Base-by-base conservation (phyloP, 2,329 filamentous ascomycete species). In the Herpotrichia juniperi region DNA sequence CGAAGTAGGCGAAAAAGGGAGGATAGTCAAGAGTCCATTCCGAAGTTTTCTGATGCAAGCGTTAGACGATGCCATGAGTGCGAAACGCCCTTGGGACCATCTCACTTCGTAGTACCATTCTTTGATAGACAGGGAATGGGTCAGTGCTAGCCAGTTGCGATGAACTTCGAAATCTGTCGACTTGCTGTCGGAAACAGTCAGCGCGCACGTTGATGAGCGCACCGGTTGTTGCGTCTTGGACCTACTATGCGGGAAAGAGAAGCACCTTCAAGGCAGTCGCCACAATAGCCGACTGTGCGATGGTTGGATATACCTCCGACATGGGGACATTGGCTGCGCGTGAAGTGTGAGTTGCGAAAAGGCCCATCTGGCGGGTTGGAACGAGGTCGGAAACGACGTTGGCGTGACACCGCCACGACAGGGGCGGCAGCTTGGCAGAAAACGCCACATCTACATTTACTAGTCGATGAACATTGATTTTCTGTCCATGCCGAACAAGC, bases 1-100 rank as follows among this genome's bases (percentile, higher is more conserved):
- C 94, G 77, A 97, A 97, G 72, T 90, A 93, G 62, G 94, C 94
- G 71, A 99, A 99, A 78, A 97, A 97, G 7, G 94, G 94, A 26
- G 94, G 94, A 72, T 99, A 99, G 78, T 99, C 94, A 68, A 99
- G 87, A 0, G 94, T 99, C 94, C 94, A 99, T 91, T 97, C 91
- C 53, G 94, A 99, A 1, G 93, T 96, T 78, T 93, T 89, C 81
- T 87, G 46, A 1, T 24, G 16, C 26, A 17, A 16, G 42, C 24
- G 21, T 51, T 46, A 46, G 35, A 26, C 21, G n/a, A 16, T 25
- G 24, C 19, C 9, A 25, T 9, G 24, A 4, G 19, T 10, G 22
- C n/a, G 4, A 21, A 22, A 25, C 10, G 4, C 5, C 4, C 4
- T 21, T 19, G 10, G 35, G 11, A 14, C 10, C 12, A 48, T 44